Base-by-base conservation (phyloP, 805 yeast species). In the Clavispora phyllophila region DNA sequence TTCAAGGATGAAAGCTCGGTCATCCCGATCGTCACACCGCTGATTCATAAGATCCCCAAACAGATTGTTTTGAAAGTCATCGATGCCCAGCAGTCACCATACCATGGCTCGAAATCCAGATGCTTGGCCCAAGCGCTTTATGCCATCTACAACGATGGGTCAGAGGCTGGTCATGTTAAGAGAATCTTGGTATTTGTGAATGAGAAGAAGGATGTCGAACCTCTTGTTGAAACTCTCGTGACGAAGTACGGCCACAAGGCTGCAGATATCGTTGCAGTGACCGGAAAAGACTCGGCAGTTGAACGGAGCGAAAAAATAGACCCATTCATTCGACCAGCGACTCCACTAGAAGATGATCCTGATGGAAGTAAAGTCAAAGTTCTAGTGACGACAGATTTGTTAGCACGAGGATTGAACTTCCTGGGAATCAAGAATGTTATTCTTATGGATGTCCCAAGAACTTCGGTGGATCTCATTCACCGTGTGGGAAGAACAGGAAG, bases 401-500 rank as follows among this genome's bases (percentile, higher is more conserved):
- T 87, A 44, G 90, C 97, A 1, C 73, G 99, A 56, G 99, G 99
- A 2, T 65, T 93, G 43, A 91, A 91, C 56, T 89, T 93, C 64
- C 75, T 76, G 42, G 85, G 85, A 14, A 79, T 93, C 24, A 75
- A 89, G 51, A 89, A 89, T 53, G 87, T 91, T 10, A 72, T 91
- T 22, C 65, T 93, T 39, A 84, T 82, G 67, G 97, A 91, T 57
- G 78, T 89, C 36, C 99, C 99, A 5, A 75, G 76, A 41, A 82
- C 84, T 13, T 78, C 96, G 0, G 82, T 87, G 15, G 98, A 91
- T 62, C 69, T 91, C 46, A 80, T 91, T 17, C 98, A 91, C 60
- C 72, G 99, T 47, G 84, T 87, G 1, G 99, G 99, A 1, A 78
- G 99, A 65, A 91, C 97, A 0, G 97, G 96, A 3, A 70, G 99